Percentiles rank a stretch among this genome's conserved stretches.
These are phyloP conservation scores for Xylaria sp. DNA, from an alignment of 495 filamentous ascomycete genomes.

Conservation along the genomic window DNA sequence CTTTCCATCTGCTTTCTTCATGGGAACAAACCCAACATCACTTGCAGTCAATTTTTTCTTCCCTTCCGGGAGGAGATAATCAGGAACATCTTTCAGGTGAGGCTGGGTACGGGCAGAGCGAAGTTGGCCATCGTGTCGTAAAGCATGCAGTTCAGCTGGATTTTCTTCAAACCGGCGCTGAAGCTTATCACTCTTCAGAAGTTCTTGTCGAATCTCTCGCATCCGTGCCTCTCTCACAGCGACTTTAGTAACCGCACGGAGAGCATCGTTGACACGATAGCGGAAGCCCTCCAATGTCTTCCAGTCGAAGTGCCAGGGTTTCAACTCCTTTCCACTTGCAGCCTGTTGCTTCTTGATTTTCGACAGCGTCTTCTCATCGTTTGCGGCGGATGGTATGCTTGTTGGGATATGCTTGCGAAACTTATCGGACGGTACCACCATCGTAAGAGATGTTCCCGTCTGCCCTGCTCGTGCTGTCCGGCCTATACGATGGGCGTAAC, in stretches of 20 bases:
- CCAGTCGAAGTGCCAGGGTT: constrained; percentile 95
- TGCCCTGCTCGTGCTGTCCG: constrained; percentile 90
- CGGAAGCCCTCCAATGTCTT: constrained; percentile 88
- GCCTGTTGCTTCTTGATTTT: constrained; percentile 75
- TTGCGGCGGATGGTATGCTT: constrained; percentile 67
- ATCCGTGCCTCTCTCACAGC: constrained; percentile 89
- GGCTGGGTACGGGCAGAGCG: constrained; percentile 79
- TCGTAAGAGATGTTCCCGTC: constrained; percentile 92
- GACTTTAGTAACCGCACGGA: constrained; percentile 50
- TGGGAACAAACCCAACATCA: constrained; percentile 74
- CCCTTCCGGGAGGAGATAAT: constrained; percentile 90
- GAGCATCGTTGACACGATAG: constrained; percentile 90
- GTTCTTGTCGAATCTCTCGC: constrained; percentile 84
- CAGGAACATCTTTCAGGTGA: constrained; percentile 94
- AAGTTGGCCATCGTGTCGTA: constrained; percentile 90
- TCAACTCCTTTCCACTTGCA: constrained; percentile 76
- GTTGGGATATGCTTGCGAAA: constrained; percentile 92
- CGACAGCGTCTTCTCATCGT: constrained; percentile 83
- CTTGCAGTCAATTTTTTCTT: constrained; percentile 67
- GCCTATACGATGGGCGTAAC: constrained; percentile 90
- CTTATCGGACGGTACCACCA: constrained; percentile 80
- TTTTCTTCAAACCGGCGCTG: constrained; percentile 98
- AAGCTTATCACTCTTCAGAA: constrained; percentile 90
- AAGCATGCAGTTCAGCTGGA: constrained; percentile 81
- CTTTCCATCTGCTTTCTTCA: constrained; percentile 70